Evolutionary conservation across 2,329 filamentous ascomycete species (phyloP).

Genomic region (Botrytis cinerea): DNA sequence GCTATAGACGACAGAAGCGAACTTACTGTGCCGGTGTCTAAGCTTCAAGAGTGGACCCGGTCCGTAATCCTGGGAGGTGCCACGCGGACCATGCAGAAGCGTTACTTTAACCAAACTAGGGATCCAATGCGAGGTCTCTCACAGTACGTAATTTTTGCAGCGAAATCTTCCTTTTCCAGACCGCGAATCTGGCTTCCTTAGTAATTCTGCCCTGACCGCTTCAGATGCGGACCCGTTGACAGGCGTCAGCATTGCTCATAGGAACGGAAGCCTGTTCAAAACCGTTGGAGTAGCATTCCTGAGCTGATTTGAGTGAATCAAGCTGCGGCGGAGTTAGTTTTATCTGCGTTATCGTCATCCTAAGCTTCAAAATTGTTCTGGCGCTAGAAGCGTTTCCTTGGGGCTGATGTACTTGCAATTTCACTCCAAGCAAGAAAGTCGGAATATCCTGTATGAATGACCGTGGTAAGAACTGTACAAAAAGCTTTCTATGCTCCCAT

Average conservation of each 20-base stretch:
- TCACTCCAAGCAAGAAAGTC: neutral
- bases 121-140: conserved; percentile 10
- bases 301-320: neutral
- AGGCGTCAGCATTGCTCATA: neutral
- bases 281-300: neutral
- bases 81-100: neutral
- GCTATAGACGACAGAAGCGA: neutral
- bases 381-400: neutral
- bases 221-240: neutral
- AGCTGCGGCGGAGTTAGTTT: neutral
- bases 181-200: neutral
- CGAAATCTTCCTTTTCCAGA: neutral
- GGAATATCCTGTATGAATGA: neutral
- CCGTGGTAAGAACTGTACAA: neutral
- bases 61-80: neutral
- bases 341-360: neutral
- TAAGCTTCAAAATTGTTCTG: neutral
- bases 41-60: conserved; percentile 3
- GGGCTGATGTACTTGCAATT: conserved; percentile 1
- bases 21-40: neutral
- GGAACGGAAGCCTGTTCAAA: neutral
- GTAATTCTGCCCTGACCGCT: neutral
- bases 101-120: neutral
- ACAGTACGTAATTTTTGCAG: neutral
- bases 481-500: neutral